Conservation (phyloP, 139 green algal species). For the Chlamydomonas asymmetrica region DNA sequence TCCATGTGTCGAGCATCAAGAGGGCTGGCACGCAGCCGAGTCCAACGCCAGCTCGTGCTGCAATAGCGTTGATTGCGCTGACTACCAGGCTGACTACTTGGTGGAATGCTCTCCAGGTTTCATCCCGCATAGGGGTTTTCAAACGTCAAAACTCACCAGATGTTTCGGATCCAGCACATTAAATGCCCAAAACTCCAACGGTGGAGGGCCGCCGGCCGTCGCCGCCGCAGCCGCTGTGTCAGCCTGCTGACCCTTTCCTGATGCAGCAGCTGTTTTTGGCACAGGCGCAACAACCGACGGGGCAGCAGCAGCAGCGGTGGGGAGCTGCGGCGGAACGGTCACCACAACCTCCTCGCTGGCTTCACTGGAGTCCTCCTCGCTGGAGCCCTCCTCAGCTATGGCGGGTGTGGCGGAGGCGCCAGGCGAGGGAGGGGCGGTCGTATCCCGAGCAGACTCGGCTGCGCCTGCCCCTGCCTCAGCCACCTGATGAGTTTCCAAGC, state of each 20-base stretch:
- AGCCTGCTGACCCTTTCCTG: not conserved
- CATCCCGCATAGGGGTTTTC: not conserved
- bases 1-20: too few relatives aligned
- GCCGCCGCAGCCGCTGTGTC: not conserved
- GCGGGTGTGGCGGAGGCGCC: too few relatives aligned
- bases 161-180: conserved; percentile 35
- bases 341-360: not conserved
- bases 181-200: conserved; percentile 36
- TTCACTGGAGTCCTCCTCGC: not conserved
- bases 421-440: too few relatives aligned
- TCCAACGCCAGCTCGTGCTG: not conserved
- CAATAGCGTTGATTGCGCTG: not conserved
- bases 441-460: too few relatives aligned
- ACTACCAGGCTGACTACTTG: not conserved
- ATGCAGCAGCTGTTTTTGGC: too few relatives aligned
- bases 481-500: too few relatives aligned
- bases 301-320: too few relatives aligned
- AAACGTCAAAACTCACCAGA: conserved; percentile 10
- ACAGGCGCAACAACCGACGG: too few relatives aligned
- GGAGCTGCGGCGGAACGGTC: too few relatives aligned
- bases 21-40: not conserved
- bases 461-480: too few relatives aligned
- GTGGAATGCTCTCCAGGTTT: not conserved
- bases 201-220: not conserved
- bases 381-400: not conserved